Evolutionary conservation across 345 rosid genomes (phyloP), one percentile per base, ranked within the genome.

Genomic region (Citrus glauca): DNA sequence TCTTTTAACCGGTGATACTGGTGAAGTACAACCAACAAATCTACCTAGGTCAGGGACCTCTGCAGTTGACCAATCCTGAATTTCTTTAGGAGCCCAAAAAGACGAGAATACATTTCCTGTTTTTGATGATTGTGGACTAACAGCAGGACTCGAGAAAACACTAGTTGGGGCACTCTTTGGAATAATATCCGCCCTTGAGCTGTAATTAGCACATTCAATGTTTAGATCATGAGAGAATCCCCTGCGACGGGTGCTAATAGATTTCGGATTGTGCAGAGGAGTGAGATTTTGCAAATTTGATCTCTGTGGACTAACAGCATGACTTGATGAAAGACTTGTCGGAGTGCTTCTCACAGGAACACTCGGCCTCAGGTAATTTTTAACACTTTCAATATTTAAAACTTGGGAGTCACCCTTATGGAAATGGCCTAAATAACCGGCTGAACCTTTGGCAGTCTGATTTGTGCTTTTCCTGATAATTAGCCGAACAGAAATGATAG

Each of bases 131-230:
- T 60, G 80, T 2, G 91, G 90, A 76, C 91, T 88, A 61, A 82
- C 77, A 20, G 57, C 72, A 59, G 91, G 93, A 77, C 90, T 90
- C 22, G 90, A 80, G 42, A 81, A 78, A 83, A 82, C 72, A 74
- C 87, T 89, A 11, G 88, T 74, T 27, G 96, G 93, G 73, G 93
- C 92, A 74, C 96, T 91, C 76, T 84, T 78, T 17, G 87, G 85
- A 48, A 85, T 81, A 22, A 72, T 74, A 38, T 82, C 64, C 66
- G 50, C 28, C 80, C 83, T 85, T 79, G 66, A 72, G 70, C 83
- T 82, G 79, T 69, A 72, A 73, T 33, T 76, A 69, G 28, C 71
- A 30, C 32, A 71, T 78, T 84, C 84, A 81, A 63, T n/a, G 35
- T 77, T 82, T 66, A 50, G 64, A 73, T 88, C 82, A 25, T 64